Conservation (phyloP, 2,329 filamentous ascomycete genomes). For the Cytospora paraplurivora region DNA sequence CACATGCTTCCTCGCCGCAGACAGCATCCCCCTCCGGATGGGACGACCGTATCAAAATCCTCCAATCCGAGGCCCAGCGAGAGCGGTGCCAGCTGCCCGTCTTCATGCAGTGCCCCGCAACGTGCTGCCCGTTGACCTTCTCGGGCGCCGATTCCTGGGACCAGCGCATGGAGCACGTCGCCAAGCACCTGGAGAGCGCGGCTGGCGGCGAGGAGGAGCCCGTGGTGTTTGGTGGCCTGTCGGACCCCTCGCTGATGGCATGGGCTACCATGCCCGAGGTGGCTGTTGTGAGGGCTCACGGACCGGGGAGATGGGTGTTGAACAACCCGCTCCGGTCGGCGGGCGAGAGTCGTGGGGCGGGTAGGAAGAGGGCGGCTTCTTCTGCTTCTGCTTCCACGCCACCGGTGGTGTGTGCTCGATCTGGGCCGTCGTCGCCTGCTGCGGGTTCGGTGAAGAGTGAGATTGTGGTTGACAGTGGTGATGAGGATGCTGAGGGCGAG, state of each 20-base stretch:
- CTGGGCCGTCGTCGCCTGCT: neutral
- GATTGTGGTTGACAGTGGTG: slow-evolving; percentile 26
- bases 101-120: slow-evolving; percentile 61
- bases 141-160: slow-evolving; percentile 71
- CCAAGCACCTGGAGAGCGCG: slow-evolving; percentile 70
- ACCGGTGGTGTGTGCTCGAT: neutral
- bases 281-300: slow-evolving; percentile 39
- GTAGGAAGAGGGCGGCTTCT: slow-evolving; percentile 16
- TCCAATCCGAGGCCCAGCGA: slow-evolving; percentile 61
- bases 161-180: slow-evolving; percentile 83
- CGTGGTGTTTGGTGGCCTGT: slow-evolving; percentile 44
- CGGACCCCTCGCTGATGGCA: slow-evolving; percentile 42
- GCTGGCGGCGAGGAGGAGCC: slow-evolving; percentile 38
- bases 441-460: slow-evolving; percentile 19
- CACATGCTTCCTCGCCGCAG: neutral
- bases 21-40: slow-evolving; percentile 38
- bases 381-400: neutral
- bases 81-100: slow-evolving; percentile 64
- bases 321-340: slow-evolving; percentile 36
- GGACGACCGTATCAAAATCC: slow-evolving; percentile 56
- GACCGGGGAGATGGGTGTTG: slow-evolving; percentile 38
- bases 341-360: slow-evolving; percentile 17
- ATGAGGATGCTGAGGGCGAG: slow-evolving; percentile 30
- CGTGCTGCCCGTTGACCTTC: slow-evolving; percentile 62
- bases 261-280: slow-evolving; percentile 45